Percentiles rank a stretch among this genome's conserved stretches.
These are phyloP conservation scores for Eimeria necatrix DNA, from an alignment of 169 alveolate genomes.

Conservation along the genomic window DNA sequence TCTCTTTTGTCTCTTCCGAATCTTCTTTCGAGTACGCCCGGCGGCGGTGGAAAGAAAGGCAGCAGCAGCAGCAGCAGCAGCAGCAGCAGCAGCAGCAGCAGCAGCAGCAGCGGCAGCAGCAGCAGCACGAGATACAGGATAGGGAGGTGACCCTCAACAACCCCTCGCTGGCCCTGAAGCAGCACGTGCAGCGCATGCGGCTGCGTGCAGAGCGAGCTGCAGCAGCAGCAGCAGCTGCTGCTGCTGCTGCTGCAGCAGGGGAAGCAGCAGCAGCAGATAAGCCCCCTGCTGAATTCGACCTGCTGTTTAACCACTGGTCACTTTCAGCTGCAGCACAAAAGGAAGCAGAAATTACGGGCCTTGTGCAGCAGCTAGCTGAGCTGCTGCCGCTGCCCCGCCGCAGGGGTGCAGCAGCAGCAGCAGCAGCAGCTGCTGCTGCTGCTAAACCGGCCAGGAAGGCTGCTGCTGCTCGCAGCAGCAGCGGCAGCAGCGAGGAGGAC, in stretches of 20 bases:
- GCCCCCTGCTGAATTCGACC: constrained; percentile 11
- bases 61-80: background rate
- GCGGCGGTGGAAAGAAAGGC: constrained; percentile 35
- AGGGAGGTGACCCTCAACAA: background rate
- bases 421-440: no score
- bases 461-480: background rate
- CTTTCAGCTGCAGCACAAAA: background rate
- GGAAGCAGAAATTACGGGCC: constrained; percentile 2
- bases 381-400: constrained; percentile 18
- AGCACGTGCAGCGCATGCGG: background rate
- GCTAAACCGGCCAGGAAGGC: no score
- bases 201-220: constrained; percentile 42
- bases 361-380: background rate
- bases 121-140: background rate
- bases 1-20: background rate
- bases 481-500: background rate
- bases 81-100: background rate
- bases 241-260: background rate
- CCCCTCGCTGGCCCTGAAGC: background rate
- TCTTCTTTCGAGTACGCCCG: background rate
- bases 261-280: background rate
- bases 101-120: background rate
- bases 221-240: constrained; percentile 39
- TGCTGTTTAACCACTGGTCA: constrained; percentile 22
- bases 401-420: background rate